Evolutionary conservation across 352 stramenopile genomes (phyloP).

Genomic region (Globisporangium paroecandrum): DNA sequence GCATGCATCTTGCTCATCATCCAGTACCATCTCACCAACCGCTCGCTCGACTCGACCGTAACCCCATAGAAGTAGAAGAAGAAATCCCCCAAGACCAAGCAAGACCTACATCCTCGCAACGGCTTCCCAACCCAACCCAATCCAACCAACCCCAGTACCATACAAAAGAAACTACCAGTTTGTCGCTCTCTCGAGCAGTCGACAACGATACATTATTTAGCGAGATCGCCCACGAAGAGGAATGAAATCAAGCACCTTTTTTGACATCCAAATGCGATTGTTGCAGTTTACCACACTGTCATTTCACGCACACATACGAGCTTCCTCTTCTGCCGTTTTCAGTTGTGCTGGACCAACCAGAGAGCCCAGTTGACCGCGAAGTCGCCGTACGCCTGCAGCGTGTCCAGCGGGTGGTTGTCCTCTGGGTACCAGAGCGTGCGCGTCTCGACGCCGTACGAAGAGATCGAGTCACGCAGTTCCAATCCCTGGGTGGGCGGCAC

Average conservation of each 20-base stretch:
- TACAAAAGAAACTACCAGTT: neutral
- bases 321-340: neutral
- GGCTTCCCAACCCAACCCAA: neutral
- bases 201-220: constrained; percentile 11
- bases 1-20: neutral
- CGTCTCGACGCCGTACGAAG: constrained; percentile 44
- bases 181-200: constrained; percentile 1
- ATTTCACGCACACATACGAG: neutral
- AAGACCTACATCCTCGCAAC: constrained; percentile 1
- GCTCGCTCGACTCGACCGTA: neutral
- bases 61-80: constrained; percentile 4
- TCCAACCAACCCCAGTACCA: constrained; percentile 8
- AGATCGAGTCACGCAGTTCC: constrained; percentile 90
- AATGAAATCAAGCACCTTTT: constrained; percentile 1
- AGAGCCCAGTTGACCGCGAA: constrained; percentile 76
- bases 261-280: neutral
- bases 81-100: constrained; percentile 1
- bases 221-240: neutral
- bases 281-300: neutral
- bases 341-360: constrained; percentile 66
- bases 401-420: constrained; percentile 66
- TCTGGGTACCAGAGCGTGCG: constrained; percentile 72
- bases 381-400: constrained; percentile 60
- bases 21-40: neutral
- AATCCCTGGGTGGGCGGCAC: constrained; percentile 91